Evolutionary conservation across 2,329 filamentous ascomycete species (phyloP).

Genomic region (Beauveria bassiana): DNA sequence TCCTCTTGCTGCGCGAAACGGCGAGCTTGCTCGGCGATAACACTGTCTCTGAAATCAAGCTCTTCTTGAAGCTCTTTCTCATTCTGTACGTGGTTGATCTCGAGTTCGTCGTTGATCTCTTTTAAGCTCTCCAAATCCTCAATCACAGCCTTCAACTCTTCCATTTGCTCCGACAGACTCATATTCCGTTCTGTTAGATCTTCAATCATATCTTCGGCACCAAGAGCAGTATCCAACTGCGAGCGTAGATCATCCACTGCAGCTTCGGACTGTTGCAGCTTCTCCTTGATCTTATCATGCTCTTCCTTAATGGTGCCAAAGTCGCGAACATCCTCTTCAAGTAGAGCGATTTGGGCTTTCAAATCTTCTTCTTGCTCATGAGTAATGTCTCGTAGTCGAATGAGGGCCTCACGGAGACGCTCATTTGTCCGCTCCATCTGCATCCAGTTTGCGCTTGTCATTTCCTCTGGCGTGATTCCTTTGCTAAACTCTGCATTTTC

Average conservation of each 20-base stretch:
- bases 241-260: conserved; percentile 80
- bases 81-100: conserved; percentile 85
- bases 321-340: conserved; percentile 68
- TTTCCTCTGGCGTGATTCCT: conserved; percentile 83
- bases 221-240: conserved; percentile 81
- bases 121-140: conserved; percentile 83
- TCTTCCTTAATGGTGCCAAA: conserved; percentile 60
- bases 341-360: conserved; percentile 61
- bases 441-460: conserved; percentile 77
- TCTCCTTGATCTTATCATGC: conserved; percentile 62
- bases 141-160: conserved; percentile 72
- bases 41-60: conserved; percentile 75
- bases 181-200: conserved; percentile 84
- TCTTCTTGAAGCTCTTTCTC: conserved; percentile 94
- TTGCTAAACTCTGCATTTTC: conserved; percentile 80
- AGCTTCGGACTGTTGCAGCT: conserved; percentile 62
- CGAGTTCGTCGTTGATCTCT: conserved; percentile 90
- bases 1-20: conserved; percentile 70
- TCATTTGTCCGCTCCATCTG: conserved; percentile 91
- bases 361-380: conserved; percentile 78
- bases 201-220: conserved; percentile 90
- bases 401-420: conserved; percentile 73
- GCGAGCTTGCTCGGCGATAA: conserved; percentile 75
- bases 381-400: conserved; percentile 78
- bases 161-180: conserved; percentile 71